phyloP scores from a whole-genome alignment of 1,139 yeast genomes.

The Zygosaccharomyces pseudobailii region DNA sequence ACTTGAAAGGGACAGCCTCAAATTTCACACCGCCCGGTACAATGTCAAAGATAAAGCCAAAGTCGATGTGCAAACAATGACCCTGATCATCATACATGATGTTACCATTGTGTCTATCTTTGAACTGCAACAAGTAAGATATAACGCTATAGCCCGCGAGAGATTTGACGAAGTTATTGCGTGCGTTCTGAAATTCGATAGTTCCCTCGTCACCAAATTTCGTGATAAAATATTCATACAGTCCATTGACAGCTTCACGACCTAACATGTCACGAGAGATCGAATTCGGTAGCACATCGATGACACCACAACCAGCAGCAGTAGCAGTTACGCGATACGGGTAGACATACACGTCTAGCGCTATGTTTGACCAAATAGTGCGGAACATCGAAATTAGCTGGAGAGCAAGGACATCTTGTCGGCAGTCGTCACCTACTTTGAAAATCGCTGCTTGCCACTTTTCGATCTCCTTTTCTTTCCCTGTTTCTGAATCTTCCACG shows the following conservation, averaged over 20 bases:
- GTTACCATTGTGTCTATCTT: constrained; percentile 98
- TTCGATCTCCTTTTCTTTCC: constrained; percentile 38
- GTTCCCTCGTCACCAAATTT: constrained; percentile 93
- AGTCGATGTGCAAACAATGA: constrained; percentile 91
- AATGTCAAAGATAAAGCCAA: constrained; percentile 97
- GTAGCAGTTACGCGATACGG: constrained; percentile 97
- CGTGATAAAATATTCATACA: constrained; percentile 85
- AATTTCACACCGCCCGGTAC: constrained; percentile 98
- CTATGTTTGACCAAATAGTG: constrained; percentile 82
- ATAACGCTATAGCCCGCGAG: constrained; percentile 95
- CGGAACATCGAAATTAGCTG: constrained; percentile 90
- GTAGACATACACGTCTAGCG: constrained; percentile 83
- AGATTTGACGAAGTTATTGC: constrained; percentile 88
- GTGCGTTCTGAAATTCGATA: constrained; percentile 82
- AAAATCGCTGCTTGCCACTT: constrained; percentile 94
- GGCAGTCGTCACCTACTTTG: constrained; percentile 98
- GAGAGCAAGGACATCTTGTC: constrained; percentile 93
- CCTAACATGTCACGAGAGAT: constrained; percentile 98
- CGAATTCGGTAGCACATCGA: constrained; percentile 93
- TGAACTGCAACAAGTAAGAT: constrained; percentile 86
- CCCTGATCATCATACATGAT: constrained; percentile 97
- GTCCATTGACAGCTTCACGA: constrained; percentile 96
- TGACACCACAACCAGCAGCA: constrained; percentile 98
- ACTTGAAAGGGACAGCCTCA: constrained; percentile 95
- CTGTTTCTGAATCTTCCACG: constrained; percentile 43